Conservation (phyloP, 306 rosid species). For the Purshia tridentata region DNA sequence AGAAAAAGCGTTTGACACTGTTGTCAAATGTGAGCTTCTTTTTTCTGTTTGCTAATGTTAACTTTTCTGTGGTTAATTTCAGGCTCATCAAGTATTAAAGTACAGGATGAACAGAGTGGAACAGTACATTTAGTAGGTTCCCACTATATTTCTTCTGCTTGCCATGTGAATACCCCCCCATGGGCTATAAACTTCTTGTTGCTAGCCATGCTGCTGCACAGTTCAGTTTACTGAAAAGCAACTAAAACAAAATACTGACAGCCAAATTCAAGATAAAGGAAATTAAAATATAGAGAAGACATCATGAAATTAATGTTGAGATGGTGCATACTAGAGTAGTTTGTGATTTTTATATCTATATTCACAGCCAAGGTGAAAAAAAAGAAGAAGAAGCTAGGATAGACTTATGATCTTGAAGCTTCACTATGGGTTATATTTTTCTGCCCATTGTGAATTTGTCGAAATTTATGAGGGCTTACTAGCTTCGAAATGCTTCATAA, state of each 20-base stretch:
- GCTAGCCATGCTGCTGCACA: constrained; percentile 44
- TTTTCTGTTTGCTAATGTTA: not conserved
- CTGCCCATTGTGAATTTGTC: constrained; percentile 42
- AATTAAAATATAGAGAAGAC: constrained; percentile 37
- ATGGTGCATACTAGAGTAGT: constrained; percentile 21
- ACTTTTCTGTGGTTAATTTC: constrained; percentile 39
- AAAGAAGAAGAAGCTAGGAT: constrained; percentile 42
- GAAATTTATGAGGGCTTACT: constrained; percentile 33
- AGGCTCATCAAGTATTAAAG: constrained; percentile 91
- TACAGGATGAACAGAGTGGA: constrained; percentile 80
- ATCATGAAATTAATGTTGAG: constrained; percentile 32
- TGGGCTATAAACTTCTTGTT: constrained; percentile 38
- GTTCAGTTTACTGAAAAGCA: constrained; percentile 43
- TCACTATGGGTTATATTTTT: constrained; percentile 47
- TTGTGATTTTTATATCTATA: constrained; percentile 39
- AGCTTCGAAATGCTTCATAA: constrained; percentile 18
- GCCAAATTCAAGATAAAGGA: constrained; percentile 34
- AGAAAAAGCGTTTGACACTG: not conserved
- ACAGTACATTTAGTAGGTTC: constrained; percentile 92
- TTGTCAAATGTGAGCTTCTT: not conserved
- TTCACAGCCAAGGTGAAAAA: constrained; percentile 30
- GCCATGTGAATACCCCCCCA: constrained; percentile 37
- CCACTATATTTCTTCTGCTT: constrained; percentile 57
- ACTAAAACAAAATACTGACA: constrained; percentile 38
- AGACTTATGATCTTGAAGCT: constrained; percentile 33